A percentile compares a stretch with the other conserved stretches of the same genome.
Conservation (phyloP, 2,329 filamentous ascomycete species). For the Neurospora crassa region DNA sequence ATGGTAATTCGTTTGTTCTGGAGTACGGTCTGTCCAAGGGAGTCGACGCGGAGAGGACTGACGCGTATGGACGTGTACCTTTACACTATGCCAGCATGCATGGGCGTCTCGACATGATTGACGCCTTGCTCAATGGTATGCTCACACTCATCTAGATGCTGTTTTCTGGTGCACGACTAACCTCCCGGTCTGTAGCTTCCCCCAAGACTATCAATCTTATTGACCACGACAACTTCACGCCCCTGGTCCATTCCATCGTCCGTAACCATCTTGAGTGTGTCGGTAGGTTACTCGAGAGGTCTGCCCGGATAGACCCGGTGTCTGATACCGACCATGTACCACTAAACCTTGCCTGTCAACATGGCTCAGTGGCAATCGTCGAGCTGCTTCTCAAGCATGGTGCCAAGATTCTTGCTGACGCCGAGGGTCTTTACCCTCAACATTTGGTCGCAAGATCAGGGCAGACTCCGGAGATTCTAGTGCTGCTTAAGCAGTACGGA, state of each 20-base stretch:
- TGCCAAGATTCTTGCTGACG: conserved; percentile 80
- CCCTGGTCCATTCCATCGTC: conserved; percentile 89
- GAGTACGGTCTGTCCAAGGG: conserved; percentile 62
- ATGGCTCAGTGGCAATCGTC: conserved; percentile 77
- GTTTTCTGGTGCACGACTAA: conserved; percentile 10
- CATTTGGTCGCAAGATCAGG: conserved; percentile 89
- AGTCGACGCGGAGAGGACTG: conserved; percentile 70
- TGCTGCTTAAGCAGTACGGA: conserved; percentile 74
- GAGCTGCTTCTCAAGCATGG: conserved; percentile 73
- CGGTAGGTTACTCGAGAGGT: conserved; percentile 62
- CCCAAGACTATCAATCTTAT: conserved; percentile 73
- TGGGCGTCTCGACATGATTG: conserved; percentile 75
- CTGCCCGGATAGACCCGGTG: conserved; percentile 76
- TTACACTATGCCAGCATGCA: conserved; percentile 96
- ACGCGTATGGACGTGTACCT: conserved; percentile 90
- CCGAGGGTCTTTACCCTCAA: conserved; percentile 93
- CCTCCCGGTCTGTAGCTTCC: conserved; percentile 37
- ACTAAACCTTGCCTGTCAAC: conserved; percentile 88
- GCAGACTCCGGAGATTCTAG: conserved; percentile 66
- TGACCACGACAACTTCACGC: conserved; percentile 96
- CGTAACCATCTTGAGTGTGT: conserved; percentile 77
- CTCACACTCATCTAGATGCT: background rate
- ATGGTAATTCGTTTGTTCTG: conserved; percentile 73
- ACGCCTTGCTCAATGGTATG: conserved; percentile 57
- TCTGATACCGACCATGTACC: conserved; percentile 89